Percentiles rank a stretch among this genome's conserved stretches.
Conservation (phyloP, 345 rosid genomes). For the Citrus australasica region DNA sequence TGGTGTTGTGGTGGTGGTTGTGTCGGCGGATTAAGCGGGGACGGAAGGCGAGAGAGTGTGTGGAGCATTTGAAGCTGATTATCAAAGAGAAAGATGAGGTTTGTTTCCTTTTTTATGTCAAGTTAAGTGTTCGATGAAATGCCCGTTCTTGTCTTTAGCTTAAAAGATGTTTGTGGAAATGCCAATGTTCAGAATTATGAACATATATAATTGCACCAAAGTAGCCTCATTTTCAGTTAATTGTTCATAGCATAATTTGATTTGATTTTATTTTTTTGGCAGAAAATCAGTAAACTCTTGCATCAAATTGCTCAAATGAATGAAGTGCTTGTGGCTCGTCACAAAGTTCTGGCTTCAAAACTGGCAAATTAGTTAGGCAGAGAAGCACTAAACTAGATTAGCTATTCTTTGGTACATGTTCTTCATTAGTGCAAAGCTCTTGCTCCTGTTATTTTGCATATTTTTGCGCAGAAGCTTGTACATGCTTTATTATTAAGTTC, state of each 20-base stretch:
- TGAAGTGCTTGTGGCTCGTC: conserved; percentile 42
- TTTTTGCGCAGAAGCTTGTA: neutral
- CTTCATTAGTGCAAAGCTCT: neutral
- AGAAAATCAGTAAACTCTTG: conserved; percentile 51
- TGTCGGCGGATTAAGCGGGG: conserved; percentile 29
- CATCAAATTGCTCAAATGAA: conserved; percentile 59
- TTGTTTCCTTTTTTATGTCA: neutral
- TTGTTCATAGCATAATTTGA: neutral
- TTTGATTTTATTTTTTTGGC: conserved; percentile 3
- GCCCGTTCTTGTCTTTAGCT: neutral
- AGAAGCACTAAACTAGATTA: neutral
- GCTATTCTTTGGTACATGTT: neutral
- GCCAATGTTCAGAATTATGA: neutral
- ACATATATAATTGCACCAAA: neutral
- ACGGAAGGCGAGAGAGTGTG: conserved; percentile 16
- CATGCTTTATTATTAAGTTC: no score
- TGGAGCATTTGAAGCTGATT: conserved; percentile 17
- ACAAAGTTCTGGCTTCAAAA: conserved; percentile 35
- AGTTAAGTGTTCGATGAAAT: conserved; percentile 24
- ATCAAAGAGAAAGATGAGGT: conserved; percentile 54
- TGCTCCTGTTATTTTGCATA: neutral
- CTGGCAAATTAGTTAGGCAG: conserved; percentile 12
- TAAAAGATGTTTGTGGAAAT: conserved; percentile 21
- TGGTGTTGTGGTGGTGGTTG: conserved; percentile 41
- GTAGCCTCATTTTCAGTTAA: neutral